Percentiles rank a stretch among this genome's conserved stretches.
Conservation (phyloP, 495 filamentous ascomycete genomes). For the Penicillium antarcticum region DNA sequence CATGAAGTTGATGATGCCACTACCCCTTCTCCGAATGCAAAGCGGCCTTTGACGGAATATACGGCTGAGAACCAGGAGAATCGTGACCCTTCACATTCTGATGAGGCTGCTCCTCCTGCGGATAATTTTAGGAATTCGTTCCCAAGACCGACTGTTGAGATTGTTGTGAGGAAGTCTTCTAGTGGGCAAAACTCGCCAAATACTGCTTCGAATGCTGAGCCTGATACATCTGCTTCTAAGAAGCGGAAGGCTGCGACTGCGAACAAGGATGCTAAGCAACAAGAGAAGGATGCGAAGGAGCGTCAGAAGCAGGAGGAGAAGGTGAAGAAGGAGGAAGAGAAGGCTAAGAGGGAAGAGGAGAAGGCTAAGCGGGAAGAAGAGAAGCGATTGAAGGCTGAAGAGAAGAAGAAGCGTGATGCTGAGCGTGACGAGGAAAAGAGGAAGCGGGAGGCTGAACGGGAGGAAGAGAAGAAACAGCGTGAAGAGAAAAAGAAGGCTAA, state of each 20-base stretch:
- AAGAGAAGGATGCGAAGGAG: slow-evolving; percentile 55
- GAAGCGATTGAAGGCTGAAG: slow-evolving; percentile 39
- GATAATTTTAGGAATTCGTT: not conserved
- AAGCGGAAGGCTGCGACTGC: slow-evolving; percentile 52
- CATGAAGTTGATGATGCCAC: slow-evolving; percentile 26
- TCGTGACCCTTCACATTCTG: slow-evolving; percentile 6
- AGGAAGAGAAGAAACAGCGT: slow-evolving; percentile 32
- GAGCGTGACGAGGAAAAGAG: slow-evolving; percentile 49
- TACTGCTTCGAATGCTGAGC: slow-evolving; percentile 2
- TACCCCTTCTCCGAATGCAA: slow-evolving; percentile 13
- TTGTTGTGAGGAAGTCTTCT: not conserved
- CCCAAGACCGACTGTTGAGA: slow-evolving; percentile 3
- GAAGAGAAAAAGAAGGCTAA: slow-evolving; percentile 56
- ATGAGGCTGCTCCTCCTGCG: not conserved
- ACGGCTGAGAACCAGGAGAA: slow-evolving; percentile 29
- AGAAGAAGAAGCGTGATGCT: slow-evolving; percentile 42
- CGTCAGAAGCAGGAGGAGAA: slow-evolving; percentile 40
- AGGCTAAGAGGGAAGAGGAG: slow-evolving; percentile 44
- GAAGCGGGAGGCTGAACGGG: slow-evolving; percentile 13
- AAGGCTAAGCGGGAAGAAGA: slow-evolving; percentile 42
- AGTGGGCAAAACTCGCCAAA: not conserved
- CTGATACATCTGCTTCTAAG: slow-evolving; percentile 30
- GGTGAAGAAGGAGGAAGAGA: slow-evolving; percentile 44
- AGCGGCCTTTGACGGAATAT: slow-evolving; percentile 10
- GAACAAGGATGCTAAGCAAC: slow-evolving; percentile 51